Conservation (phyloP, 768 basidiomycete genomes). For the Neoboletus magnificus region DNA sequence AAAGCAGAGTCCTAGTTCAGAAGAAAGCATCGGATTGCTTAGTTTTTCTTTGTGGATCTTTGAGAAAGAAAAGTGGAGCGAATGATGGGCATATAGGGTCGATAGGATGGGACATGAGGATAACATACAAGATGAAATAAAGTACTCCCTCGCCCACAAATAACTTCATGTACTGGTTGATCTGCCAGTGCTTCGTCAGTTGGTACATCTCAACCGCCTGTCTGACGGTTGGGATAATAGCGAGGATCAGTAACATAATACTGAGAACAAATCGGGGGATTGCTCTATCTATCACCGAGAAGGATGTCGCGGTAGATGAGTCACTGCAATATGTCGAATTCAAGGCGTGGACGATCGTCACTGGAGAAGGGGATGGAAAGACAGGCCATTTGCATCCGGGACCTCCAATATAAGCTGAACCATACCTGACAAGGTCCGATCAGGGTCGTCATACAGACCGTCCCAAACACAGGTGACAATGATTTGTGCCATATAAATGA, state of each 20-base stretch:
- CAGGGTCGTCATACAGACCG: neutral
- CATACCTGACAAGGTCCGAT: constrained; percentile 3
- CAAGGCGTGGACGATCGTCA: neutral
- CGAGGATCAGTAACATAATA: constrained; percentile 1
- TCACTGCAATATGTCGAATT: neutral
- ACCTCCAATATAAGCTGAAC: neutral
- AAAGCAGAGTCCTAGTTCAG: too few species aligned
- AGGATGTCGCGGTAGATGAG: neutral
- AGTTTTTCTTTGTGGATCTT: too few species aligned
- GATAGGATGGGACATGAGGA: neutral
- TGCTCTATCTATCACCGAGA: neutral
- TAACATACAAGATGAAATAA: constrained; percentile 17
- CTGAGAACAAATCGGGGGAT: constrained; percentile 9
- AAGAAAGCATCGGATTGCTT: too few species aligned
- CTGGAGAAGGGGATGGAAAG: too few species aligned
- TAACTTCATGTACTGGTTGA: neutral
- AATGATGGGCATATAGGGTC: too few species aligned
- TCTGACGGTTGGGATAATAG: neutral
- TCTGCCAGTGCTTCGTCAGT: constrained; percentile 2
- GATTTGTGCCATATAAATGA: neutral
- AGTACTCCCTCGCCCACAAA: constrained; percentile 7
- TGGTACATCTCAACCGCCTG: constrained; percentile 4
- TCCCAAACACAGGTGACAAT: neutral
- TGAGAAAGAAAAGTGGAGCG: too few species aligned
- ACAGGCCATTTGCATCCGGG: too few species aligned